phyloP scores from a whole-genome alignment of 2,329 filamentous ascomycete genomes.

The Cercospora janseana region DNA sequence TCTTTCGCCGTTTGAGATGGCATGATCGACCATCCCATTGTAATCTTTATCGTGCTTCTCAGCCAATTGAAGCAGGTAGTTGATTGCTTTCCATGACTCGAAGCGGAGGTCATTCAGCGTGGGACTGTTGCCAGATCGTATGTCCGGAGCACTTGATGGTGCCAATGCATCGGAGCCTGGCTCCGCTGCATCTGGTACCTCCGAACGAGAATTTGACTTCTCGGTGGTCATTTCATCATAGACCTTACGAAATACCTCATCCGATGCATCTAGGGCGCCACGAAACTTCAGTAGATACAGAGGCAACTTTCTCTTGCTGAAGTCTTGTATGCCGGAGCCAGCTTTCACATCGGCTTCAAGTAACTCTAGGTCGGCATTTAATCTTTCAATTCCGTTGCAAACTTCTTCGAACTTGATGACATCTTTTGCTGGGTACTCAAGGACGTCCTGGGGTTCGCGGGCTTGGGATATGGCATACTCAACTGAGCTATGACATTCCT shows the following conservation, averaged over 20 bases:
- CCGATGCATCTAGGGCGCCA: conserved; percentile 20
- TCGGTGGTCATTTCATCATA: conserved; percentile 49
- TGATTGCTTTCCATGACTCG: conserved; percentile 51
- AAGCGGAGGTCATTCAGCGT: conserved; percentile 49
- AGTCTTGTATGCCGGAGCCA: conserved; percentile 34
- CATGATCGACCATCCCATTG: conserved; percentile 30
- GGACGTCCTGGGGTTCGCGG: neutral
- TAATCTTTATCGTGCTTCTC: conserved; percentile 32
- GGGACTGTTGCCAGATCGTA: conserved; percentile 31
- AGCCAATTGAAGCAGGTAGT: conserved; percentile 43
- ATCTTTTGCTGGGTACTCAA: neutral
- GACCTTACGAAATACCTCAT: conserved; percentile 38
- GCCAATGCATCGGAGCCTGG: neutral
- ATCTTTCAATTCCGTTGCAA: conserved; percentile 16
- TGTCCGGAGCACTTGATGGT: neutral
- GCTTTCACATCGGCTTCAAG: conserved; percentile 27
- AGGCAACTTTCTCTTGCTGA: conserved; percentile 38
- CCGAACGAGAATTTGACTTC: conserved; percentile 25
- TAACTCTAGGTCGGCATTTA: conserved; percentile 29
- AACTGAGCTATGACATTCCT: conserved; percentile 6
- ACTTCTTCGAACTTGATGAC: conserved; percentile 12
- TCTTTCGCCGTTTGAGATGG: conserved; percentile 27
- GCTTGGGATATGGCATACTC: conserved; percentile 17
- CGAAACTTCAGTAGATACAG: conserved; percentile 37
- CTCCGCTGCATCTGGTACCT: neutral